phyloP scores from a whole-genome alignment of 78 protist species.

The Dictyostelium purpureum region DNA sequence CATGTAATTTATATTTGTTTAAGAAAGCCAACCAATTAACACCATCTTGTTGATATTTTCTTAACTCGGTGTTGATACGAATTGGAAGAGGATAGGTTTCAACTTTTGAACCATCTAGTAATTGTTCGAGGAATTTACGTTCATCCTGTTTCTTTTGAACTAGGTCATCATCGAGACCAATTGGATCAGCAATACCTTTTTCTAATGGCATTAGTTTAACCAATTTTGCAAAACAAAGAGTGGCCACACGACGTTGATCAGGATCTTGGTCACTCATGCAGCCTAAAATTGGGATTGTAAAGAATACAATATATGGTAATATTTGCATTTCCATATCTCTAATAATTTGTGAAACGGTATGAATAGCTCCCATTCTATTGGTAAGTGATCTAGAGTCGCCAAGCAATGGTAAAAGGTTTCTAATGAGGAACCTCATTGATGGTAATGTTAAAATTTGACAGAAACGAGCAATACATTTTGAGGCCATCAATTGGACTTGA shows the following conservation, averaged over 20 bases:
- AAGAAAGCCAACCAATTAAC: constrained; percentile 94
- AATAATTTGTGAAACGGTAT: constrained; percentile 29
- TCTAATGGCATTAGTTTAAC: constrained; percentile 85
- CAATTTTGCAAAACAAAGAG: constrained; percentile 70
- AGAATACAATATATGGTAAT: constrained; percentile 66
- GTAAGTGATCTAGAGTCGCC: constrained; percentile 34
- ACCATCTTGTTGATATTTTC: constrained; percentile 96
- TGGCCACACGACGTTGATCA: constrained; percentile 25
- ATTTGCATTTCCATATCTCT: constrained; percentile 46
- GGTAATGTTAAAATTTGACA: constrained; percentile 32
- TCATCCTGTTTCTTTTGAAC: constrained; percentile 16
- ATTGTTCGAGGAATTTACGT: constrained; percentile 76
- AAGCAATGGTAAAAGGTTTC: constrained; percentile 36
- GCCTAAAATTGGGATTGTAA: constrained; percentile 57
- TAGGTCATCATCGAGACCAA: constrained; percentile 20
- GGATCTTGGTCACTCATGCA: constrained; percentile 82
- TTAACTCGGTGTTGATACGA: constrained; percentile 86
- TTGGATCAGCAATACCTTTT: constrained; percentile 57
- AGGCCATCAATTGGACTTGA: constrained; percentile 37
- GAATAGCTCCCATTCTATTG: constrained; percentile 65
- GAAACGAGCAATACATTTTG: constrained; percentile 23
- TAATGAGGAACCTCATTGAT: constrained; percentile 46
- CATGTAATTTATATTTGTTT: constrained; percentile 78
- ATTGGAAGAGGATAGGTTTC: constrained; percentile 73
- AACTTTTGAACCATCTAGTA: constrained; percentile 73